Percentiles rank a stretch among this genome's conserved stretches.
Evolutionary conservation across 768 basidiomycete species (phyloP).

Genomic region (Trametes cubensis): DNA sequence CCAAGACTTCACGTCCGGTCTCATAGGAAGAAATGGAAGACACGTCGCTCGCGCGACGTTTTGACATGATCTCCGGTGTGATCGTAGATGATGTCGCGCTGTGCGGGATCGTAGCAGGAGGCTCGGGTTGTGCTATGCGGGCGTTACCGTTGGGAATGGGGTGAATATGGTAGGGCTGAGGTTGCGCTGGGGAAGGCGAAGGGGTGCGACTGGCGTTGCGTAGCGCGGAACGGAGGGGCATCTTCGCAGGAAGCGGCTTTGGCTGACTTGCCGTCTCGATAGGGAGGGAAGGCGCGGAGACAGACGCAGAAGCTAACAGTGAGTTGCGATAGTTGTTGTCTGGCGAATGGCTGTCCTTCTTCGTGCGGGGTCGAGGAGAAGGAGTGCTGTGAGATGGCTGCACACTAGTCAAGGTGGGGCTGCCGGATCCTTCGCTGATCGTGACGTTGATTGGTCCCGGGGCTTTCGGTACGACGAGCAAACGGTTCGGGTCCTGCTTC

Average conservation of each 20-base stretch:
- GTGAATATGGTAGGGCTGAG: background rate
- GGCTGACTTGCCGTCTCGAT: constrained; percentile 11
- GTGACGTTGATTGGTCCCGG: constrained; percentile 44
- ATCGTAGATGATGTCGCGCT: constrained; percentile 1
- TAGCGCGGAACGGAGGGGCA: constrained; percentile 66
- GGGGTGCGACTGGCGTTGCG: constrained; percentile 42
- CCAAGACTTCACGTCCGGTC: constrained; percentile 60
- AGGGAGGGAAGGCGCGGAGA: constrained; percentile 25
- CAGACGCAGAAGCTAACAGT: constrained; percentile 21
- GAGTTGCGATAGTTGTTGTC: constrained; percentile 18
- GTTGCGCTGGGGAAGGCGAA: constrained; percentile 24
- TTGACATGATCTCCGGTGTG: background rate
- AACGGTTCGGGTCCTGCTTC: constrained; percentile 31
- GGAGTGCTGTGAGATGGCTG: constrained; percentile 1
- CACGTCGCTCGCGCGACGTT: constrained; percentile 39
- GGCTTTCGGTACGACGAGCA: constrained; percentile 49
- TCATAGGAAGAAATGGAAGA: constrained; percentile 66
- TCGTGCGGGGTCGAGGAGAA: background rate
- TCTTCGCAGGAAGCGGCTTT: constrained; percentile 39
- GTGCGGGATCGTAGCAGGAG: background rate
- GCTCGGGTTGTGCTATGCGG: background rate
- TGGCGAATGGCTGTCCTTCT: constrained; percentile 1
- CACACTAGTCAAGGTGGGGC: background rate
- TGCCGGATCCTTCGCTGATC: constrained; percentile 9
- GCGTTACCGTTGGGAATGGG: constrained; percentile 8